phyloP scores from a whole-genome alignment of 83 land plant genomes.

The Diphasiastrum complanatum region DNA sequence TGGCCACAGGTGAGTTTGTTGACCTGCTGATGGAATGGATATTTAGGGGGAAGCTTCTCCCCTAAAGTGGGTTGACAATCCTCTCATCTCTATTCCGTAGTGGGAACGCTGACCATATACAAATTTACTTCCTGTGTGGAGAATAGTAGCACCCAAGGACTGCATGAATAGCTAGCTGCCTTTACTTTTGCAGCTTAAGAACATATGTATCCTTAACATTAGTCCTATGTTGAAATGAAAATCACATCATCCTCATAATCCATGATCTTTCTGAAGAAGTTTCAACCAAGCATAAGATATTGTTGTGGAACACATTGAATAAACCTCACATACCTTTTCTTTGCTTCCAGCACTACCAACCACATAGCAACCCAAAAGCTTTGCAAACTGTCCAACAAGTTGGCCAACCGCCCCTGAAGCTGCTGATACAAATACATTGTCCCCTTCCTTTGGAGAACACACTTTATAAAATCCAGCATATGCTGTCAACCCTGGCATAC shows the following conservation, averaged over 20 bases:
- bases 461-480: constrained; percentile 58
- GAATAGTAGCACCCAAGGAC: too few relatives aligned
- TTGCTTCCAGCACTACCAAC: constrained; percentile 77
- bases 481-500: constrained; percentile 74
- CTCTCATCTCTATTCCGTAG: too few relatives aligned
- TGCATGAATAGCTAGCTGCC: too few relatives aligned
- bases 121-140: too few relatives aligned
- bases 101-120: too few relatives aligned
- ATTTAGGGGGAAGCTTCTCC: too few relatives aligned
- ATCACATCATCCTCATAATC: not conserved
- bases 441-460: constrained; percentile 57
- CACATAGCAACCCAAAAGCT: constrained; percentile 60
- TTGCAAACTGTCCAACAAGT: constrained; percentile 76
- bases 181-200: too few relatives aligned
- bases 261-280: not conserved
- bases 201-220: too few relatives aligned
- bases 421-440: constrained; percentile 55
- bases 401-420: constrained; percentile 83
- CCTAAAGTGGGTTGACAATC: too few relatives aligned
- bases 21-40: too few relatives aligned
- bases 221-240: too few relatives aligned
- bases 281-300: not conserved
- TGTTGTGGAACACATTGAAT: not conserved
- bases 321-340: constrained; percentile 44
- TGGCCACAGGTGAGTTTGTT: too few relatives aligned